Evolutionary conservation across 2,329 filamentous ascomycete species (phyloP).

Genomic region (Phaeosphaeriaceae sp.): DNA sequence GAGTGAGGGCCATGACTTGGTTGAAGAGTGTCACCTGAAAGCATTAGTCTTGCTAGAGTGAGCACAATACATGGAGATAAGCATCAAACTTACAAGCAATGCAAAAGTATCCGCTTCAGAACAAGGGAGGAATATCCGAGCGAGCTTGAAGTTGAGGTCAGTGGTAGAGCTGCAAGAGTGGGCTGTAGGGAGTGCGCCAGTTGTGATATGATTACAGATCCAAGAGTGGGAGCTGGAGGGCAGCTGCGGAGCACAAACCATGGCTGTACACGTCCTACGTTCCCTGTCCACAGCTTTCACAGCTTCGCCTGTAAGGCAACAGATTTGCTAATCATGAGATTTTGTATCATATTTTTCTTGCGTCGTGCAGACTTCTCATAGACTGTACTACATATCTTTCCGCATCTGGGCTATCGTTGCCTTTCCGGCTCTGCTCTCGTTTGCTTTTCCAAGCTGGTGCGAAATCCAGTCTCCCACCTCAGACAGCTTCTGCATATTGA

Average conservation of each 20-base stretch:
- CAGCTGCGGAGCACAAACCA: neutral
- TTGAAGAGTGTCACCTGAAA: neutral
- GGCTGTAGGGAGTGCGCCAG: neutral
- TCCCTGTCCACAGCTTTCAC: neutral
- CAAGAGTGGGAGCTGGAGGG: neutral
- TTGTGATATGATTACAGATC: no score
- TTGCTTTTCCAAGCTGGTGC: constrained; percentile 41
- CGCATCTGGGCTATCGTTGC: constrained; percentile 43
- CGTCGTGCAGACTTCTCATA: neutral
- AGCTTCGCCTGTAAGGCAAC: neutral
- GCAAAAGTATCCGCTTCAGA: no score
- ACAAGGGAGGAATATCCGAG: no score
- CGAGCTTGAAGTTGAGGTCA: neutral
- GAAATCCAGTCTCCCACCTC: constrained; percentile 51
- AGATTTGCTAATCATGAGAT: neutral
- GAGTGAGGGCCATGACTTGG: neutral
- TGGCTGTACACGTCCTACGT: neutral
- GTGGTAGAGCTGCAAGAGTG: neutral
- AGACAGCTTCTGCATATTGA: constrained; percentile 54
- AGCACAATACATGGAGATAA: neutral
- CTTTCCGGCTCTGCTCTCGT: constrained; percentile 51
- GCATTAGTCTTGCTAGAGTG: neutral
- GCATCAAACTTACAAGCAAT: no score
- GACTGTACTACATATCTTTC: constrained; percentile 13
- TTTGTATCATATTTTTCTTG: neutral